phyloP scores from a whole-genome alignment of 176 grass and related monocot genomes.

The Secale cereale region DNA sequence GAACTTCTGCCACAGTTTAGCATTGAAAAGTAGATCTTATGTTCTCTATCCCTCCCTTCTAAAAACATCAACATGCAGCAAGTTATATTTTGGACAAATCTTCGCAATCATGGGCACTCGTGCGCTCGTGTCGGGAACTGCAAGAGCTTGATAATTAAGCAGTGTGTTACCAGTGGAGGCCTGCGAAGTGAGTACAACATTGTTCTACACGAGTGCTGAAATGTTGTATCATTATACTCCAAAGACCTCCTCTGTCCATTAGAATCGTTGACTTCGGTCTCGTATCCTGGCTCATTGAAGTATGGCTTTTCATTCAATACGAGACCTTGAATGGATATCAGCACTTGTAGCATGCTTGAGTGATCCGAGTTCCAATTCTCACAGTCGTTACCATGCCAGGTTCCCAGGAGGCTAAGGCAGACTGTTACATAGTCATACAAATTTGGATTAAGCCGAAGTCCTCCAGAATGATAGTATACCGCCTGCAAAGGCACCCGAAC shows the following conservation, averaged over 20 bases:
- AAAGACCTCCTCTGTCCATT: slow-evolving; percentile 38
- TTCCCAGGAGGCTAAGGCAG: slow-evolving; percentile 84
- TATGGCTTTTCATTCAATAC: slow-evolving; percentile 89
- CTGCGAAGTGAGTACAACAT: slow-evolving; percentile 81
- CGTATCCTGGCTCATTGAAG: slow-evolving; percentile 82
- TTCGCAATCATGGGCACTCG: not conserved
- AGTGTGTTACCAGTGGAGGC: slow-evolving; percentile 58
- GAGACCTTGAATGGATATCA: slow-evolving; percentile 86
- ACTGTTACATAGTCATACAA: slow-evolving; percentile 75
- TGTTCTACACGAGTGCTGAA: slow-evolving; percentile 73
- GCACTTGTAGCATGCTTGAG: slow-evolving; percentile 87
- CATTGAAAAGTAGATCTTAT: not conserved
- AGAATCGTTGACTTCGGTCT: slow-evolving; percentile 22
- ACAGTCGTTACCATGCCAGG: slow-evolving; percentile 67
- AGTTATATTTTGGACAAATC: not conserved
- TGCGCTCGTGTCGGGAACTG: not conserved
- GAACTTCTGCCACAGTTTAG: not conserved
- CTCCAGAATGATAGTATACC: slow-evolving; percentile 71
- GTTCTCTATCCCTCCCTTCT: not conserved
- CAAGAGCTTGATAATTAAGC: slow-evolving; percentile 5
- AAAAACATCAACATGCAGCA: not conserved
- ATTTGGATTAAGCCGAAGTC: slow-evolving; percentile 85
- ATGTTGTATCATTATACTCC: slow-evolving; percentile 59
- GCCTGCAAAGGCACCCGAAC: slow-evolving; percentile 39
- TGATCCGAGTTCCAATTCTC: slow-evolving; percentile 76